Evolutionary conservation across 139 green algal species (phyloP).

Genomic region (Chlorella sp.): DNA sequence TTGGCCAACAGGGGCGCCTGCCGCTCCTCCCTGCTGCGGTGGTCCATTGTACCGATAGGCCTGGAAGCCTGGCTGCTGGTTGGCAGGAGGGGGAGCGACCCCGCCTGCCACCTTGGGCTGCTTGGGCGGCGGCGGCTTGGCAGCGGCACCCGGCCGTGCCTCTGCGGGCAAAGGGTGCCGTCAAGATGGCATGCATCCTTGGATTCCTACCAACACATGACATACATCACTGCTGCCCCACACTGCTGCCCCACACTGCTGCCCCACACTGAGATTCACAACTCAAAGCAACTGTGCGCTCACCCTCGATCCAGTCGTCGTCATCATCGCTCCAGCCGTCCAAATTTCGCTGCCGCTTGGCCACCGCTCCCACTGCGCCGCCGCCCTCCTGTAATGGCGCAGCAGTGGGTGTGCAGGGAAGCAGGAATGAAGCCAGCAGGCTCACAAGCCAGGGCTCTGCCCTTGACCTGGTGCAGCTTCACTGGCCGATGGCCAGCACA

Average conservation of each 20-base stretch:
- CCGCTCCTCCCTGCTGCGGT: conserved; percentile 1
- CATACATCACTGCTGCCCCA: too few relatives aligned
- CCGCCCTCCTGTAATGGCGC: neutral
- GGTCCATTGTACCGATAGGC: neutral
- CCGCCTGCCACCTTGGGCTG: conserved; percentile 7
- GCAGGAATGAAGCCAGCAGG: neutral
- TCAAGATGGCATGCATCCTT: too few relatives aligned
- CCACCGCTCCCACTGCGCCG: neutral
- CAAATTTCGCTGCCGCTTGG: conserved; percentile 18
- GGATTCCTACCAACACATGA: too few relatives aligned
- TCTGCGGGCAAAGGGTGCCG: neutral
- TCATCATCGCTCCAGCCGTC: conserved; percentile 26
- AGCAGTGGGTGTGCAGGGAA: neutral
- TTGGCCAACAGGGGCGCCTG: neutral
- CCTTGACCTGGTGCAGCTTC: too few relatives aligned
- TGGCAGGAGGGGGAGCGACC: neutral
- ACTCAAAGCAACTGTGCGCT: neutral
- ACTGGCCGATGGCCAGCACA: too few relatives aligned
- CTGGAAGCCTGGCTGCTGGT: conserved; percentile 14
- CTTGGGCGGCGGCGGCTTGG: conserved; percentile 11
- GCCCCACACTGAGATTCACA: too few relatives aligned
- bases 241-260: too few relatives aligned
- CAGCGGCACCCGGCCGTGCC: neutral
- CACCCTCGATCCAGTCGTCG: conserved; percentile 27
- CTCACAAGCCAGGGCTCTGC: too few relatives aligned